phyloP scores from a whole-genome alignment of 345 rosid species.

The Anastatica hierochuntica region DNA sequence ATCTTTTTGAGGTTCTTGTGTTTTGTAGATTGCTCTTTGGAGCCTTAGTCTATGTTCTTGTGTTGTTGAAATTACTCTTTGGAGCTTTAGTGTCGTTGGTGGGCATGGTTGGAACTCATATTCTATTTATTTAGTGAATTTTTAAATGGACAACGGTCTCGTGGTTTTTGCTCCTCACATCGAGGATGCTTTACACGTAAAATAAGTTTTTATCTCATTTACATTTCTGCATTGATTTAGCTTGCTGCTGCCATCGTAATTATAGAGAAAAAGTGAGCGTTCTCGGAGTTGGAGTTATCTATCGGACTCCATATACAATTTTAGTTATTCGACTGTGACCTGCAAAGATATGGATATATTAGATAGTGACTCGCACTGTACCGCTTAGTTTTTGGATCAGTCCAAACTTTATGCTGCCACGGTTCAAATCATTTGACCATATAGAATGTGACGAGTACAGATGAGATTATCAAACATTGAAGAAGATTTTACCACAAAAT shows the following conservation, averaged over 20 bases:
- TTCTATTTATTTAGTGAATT: neutral
- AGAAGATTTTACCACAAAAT: neutral
- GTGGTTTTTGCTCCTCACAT: neutral
- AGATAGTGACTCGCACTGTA: neutral
- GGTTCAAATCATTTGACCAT: conserved; percentile 16
- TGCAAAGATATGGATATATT: too few species aligned
- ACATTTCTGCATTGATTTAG: too few species aligned
- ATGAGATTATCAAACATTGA: conserved; percentile 1
- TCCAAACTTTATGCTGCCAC: conserved; percentile 13
- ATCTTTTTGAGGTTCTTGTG: neutral
- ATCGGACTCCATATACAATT: conserved; percentile 18
- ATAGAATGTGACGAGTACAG: neutral
- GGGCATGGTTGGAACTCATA: neutral
- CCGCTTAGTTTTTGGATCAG: conserved; percentile 7
- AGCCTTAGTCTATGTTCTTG: neutral
- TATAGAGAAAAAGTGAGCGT: conserved; percentile 4
- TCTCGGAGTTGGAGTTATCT: conserved; percentile 21
- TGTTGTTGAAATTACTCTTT: neutral
- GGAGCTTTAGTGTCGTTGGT: neutral
- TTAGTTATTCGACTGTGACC: conserved; percentile 21
- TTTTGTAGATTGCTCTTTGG: neutral
- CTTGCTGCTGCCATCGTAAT: too few species aligned
- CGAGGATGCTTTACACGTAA: neutral
- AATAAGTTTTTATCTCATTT: too few species aligned
- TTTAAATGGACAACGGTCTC: neutral